Evolutionary conservation across 805 yeast genomes (phyloP), one percentile per base, ranked within the genome.

Genomic region (Isabelozyma pseudorhagii): DNA sequence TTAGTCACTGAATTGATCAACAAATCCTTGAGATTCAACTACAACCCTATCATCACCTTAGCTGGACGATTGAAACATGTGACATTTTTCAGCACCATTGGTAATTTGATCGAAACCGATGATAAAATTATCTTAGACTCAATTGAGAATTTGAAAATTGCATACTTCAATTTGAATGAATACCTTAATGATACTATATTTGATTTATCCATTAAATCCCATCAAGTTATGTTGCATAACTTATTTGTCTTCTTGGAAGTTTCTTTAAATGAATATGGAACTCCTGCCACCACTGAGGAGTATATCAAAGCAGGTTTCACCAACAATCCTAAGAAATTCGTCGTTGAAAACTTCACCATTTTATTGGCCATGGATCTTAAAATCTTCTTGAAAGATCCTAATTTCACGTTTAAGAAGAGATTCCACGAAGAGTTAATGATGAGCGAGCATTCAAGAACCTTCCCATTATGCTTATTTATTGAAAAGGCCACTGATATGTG

Each of bases 381-480:
- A 52, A 69, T 75, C 38, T 83, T 85, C 59, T 64, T 84, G 40
- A 77, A 77, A 50, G 81, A 78, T 54, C 74, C 84, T 14, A 82
- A 82, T 59, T 73, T 81, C 60, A 69, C 84, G 0, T 85, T 85
- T 67, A 82, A 79, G 52, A 85, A 84, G 64, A 66, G 75, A 29
- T 83, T 77, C 59, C 81, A 79, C 47, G 89, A 86, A 60, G 89
- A 85, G 55, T 68, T 83, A 44, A 71, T 86, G 67, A 83, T 86
- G 74, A 80, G 83, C 44, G 75, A 78, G 48, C 74, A 73, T 47
- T 66, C 69, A 29, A 68, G 75, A 44, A 69, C 77, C 7, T 80
- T 82, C 59, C 85, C 88, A 0, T 60, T 85, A 27, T 72, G 66
- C 51, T 56, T 62, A 46, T 73, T 73, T 51, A 71, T 73, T 27